Percentiles rank a stretch among this genome's conserved stretches.
phyloP scores from a whole-genome alignment of 176 grass and related monocot species.

The Ensete ventricosum region DNA sequence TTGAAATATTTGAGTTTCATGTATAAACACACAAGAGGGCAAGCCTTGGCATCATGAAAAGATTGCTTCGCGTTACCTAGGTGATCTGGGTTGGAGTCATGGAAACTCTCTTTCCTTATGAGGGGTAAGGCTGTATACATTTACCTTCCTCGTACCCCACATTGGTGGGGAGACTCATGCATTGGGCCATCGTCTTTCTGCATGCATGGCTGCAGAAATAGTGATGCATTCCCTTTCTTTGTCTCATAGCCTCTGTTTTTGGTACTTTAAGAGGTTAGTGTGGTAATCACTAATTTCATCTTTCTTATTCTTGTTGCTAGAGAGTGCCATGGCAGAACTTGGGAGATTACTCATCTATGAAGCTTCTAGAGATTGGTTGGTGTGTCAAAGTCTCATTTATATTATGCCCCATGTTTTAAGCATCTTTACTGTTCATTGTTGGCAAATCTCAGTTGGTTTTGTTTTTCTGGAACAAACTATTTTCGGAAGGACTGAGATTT shows the following conservation, averaged over 20 bases:
- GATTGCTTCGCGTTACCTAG: too few species aligned
- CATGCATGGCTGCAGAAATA: neutral
- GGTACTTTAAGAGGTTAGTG: neutral
- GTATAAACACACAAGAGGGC: too few species aligned
- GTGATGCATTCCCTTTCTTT: neutral
- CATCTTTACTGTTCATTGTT: neutral
- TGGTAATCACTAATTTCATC: neutral
- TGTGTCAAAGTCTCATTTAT: constrained; percentile 24
- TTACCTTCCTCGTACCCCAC: too few species aligned
- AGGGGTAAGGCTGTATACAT: too few species aligned
- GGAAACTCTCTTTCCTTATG: too few species aligned
- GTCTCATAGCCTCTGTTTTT: neutral
- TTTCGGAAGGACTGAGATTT: too few species aligned
- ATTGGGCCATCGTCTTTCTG: too few species aligned
- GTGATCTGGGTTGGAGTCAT: too few species aligned
- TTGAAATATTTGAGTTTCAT: too few species aligned
- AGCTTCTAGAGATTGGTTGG: constrained; percentile 92
- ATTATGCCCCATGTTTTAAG: neutral
- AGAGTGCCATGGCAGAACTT: constrained; percentile 89
- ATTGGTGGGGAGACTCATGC: too few species aligned
- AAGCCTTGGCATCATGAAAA: too few species aligned
- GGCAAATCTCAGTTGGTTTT: neutral
- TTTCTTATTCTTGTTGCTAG: constrained; percentile 26
- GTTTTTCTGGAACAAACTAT: neutral
- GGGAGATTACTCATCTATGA: constrained; percentile 90